Conservation (phyloP, 148 eudicot species). For the Polygonum maritimum region DNA sequence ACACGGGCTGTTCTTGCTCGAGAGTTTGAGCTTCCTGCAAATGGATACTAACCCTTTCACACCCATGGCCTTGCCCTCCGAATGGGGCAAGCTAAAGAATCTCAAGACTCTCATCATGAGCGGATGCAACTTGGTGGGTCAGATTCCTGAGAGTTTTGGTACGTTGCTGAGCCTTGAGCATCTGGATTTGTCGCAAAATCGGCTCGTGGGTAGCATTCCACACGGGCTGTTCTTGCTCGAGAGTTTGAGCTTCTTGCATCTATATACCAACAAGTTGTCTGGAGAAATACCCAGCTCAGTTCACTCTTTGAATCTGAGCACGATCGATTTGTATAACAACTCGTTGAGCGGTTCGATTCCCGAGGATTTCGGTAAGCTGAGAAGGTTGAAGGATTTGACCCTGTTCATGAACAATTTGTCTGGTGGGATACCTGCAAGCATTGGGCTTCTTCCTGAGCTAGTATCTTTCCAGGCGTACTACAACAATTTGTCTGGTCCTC, state of each 20-base stretch:
- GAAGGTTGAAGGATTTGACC: constrained; percentile 22
- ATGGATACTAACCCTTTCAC: constrained; percentile 29
- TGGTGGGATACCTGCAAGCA: constrained; percentile 37
- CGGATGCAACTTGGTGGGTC: constrained; percentile 35
- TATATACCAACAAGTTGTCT: constrained; percentile 37
- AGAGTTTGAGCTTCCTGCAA: constrained; percentile 31
- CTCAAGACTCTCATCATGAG: constrained; percentile 33
- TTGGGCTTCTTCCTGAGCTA: constrained; percentile 33
- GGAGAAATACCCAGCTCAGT: constrained; percentile 47
- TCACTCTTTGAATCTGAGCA: constrained; percentile 25
- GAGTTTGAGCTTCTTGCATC: constrained; percentile 36
- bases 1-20: constrained; percentile 40
- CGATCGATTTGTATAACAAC: constrained; percentile 37
- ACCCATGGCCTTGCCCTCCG: constrained; percentile 28
- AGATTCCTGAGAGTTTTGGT: constrained; percentile 39
- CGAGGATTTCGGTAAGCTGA: constrained; percentile 26
- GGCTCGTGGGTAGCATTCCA: constrained; percentile 49
- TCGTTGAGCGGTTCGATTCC: constrained; percentile 39
- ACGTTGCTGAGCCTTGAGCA: constrained; percentile 32
- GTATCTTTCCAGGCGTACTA: constrained; percentile 20
- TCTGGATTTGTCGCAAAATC: constrained; percentile 43
- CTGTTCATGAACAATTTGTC: constrained; percentile 28
- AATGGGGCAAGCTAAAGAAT: constrained; percentile 34
- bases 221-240: constrained; percentile 43
- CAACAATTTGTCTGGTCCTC: constrained; percentile 40